Evolutionary conservation across 1,139 yeast genomes (phyloP), one percentile per base, ranked within the genome.

Genomic region (Debaryomyces coudertii): DNA sequence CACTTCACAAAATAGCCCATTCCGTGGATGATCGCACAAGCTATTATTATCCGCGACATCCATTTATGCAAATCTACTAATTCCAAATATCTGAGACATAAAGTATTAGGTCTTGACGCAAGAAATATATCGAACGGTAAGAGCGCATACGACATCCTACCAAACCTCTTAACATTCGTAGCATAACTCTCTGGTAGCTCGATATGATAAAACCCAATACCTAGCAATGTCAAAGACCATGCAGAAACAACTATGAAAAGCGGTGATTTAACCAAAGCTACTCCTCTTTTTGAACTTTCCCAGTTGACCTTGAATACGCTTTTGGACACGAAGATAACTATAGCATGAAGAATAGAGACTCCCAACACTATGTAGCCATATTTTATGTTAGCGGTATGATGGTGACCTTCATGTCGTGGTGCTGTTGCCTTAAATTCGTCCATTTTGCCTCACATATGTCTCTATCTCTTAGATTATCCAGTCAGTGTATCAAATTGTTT

Each of bases 41-140:
- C 53, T 0, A 87, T 72, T 4, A 86, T 78, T 1, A 85, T 50
- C 51, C 97, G 69, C 1, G 95, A 84, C 0, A 87, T 62, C 96
- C 96, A 89, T 61, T 88, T 89, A 65, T 90, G 97, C 11, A 87
- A 58, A 9, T 71, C 71, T 5, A 89, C 56, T 11, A 83, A 62
- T 35, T 78, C 72, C 47, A 87, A 63, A 55, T 88, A 89, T 9
- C 81, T 78, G 15, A 73, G 63, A 1, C 82, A 79, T 42, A 82
- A 60, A 11, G 82, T 79, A 1, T 82, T 73, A 2, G 95, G 90
- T 43, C 88, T 69, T 28, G 87, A 56, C 0, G 83, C 79, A 12
- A 90, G 61, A 42, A 83, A 73, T 9, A 88, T 66, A 46, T 83
- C 74, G 28, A 89, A 66, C 0, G 96, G 95, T 20, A 87, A 66